Evolutionary conservation across 2,329 filamentous ascomycete genomes (phyloP).

Genomic region (Clarireedia paspali): DNA sequence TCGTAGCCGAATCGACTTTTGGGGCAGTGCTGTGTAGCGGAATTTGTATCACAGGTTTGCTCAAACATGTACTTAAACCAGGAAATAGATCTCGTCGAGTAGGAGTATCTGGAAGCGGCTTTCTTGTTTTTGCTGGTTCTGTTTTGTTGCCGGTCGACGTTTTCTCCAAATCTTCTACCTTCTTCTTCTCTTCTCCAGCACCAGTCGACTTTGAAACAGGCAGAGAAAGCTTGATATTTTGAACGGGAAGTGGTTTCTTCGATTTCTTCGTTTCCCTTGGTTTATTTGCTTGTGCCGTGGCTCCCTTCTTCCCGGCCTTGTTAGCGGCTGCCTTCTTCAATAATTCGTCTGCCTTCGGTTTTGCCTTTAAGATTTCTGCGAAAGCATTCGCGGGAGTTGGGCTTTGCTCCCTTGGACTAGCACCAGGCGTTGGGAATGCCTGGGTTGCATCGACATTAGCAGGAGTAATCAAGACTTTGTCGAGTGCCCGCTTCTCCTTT

Average conservation of each 20-base stretch:
- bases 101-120: neutral
- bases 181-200: neutral
- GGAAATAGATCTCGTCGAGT: conserved; percentile 12
- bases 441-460: conserved; percentile 35
- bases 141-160: conserved; percentile 14
- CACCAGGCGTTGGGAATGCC: conserved; percentile 48
- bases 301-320: neutral
- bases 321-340: neutral
- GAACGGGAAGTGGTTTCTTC: conserved; percentile 33
- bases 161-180: conserved; percentile 24
- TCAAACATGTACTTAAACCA: conserved; percentile 1
- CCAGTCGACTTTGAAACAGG: conserved; percentile 7
- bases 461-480: conserved; percentile 37
- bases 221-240: conserved; percentile 9
- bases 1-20: neutral
- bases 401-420: conserved; percentile 45
- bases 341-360: neutral
- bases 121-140: conserved; percentile 5
- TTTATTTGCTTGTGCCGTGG: conserved; percentile 2
- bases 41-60: neutral
- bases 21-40: neutral
- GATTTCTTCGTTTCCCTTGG: neutral
- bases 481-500: conserved; percentile 31
- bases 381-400: conserved; percentile 15
- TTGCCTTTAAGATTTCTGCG: conserved; percentile 6